Percentiles rank a stretch among this genome's conserved stretches.
These are phyloP conservation scores for Cicer yamashitae DNA, from an alignment of 306 rosid species.

Conservation along the genomic window DNA sequence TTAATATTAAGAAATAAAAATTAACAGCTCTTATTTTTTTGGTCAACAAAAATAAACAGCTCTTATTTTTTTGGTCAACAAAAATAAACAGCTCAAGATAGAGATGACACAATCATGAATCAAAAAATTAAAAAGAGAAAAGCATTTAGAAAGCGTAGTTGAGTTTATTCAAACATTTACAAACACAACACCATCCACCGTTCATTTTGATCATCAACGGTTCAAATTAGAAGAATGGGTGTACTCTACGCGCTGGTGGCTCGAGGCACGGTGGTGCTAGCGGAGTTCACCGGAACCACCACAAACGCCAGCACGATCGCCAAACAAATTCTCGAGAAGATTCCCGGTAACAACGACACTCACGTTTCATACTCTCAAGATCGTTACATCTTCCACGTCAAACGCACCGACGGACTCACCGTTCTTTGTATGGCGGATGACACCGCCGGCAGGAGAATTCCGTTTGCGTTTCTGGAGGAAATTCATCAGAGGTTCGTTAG, in stretches of 20 bases:
- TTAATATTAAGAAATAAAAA: background rate
- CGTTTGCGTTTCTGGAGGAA: slow-evolving; percentile 93
- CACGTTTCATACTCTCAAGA: slow-evolving; percentile 95
- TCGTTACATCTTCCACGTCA: slow-evolving; percentile 86
- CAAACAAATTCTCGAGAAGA: slow-evolving; percentile 81
- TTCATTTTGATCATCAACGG: background rate
- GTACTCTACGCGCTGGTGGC: slow-evolving; percentile 84
- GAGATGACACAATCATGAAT: background rate
- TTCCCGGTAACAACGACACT: slow-evolving; percentile 75
- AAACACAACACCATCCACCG: background rate
- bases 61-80: too few relatives aligned
- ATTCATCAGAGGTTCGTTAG: slow-evolving; percentile 92
- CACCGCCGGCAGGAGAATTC: slow-evolving; percentile 85
- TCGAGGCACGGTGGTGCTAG: slow-evolving; percentile 90
- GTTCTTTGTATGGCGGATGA: slow-evolving; percentile 99
- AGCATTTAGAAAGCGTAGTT: slow-evolving; percentile 1
- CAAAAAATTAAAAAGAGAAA: slow-evolving; percentile 9
- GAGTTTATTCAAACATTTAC: background rate
- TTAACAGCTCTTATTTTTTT: too few relatives aligned
- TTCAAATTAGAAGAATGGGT: slow-evolving; percentile 59
- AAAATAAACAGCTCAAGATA: background rate
- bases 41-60: background rate
- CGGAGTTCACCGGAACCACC: slow-evolving; percentile 76
- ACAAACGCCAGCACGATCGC: slow-evolving; percentile 89
- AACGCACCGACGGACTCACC: slow-evolving; percentile 98